These are phyloP conservation scores for Globisporangium uncinulatum DNA, from an alignment of 352 stramenopile genomes.

Conservation along the genomic window DNA sequence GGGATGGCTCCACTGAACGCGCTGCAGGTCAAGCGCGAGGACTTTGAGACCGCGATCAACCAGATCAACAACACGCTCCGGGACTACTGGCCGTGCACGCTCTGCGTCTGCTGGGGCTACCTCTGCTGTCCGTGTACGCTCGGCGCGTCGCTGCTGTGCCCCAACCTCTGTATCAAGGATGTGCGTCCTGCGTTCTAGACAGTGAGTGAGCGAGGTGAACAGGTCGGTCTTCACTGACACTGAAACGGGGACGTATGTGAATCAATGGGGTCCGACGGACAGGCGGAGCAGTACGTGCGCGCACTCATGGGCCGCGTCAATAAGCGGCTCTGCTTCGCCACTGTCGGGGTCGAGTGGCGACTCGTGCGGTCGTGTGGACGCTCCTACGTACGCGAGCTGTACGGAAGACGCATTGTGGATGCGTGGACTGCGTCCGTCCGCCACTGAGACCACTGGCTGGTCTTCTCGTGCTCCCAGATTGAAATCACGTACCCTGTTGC, in stretches of 20 bases:
- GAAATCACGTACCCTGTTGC: constrained; percentile 55
- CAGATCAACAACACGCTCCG: constrained; percentile 84
- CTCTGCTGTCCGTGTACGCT: constrained; percentile 59
- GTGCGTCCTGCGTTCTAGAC: constrained; percentile 19
- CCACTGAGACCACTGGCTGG: neutral
- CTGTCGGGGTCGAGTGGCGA: constrained; percentile 51
- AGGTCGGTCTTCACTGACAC: too few species aligned
- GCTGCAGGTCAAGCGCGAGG: constrained; percentile 34
- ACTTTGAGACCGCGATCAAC: constrained; percentile 72
- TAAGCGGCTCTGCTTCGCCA: constrained; percentile 49
- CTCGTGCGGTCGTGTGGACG: constrained; percentile 47
- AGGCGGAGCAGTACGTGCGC: constrained; percentile 69
- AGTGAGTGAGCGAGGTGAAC: too few species aligned
- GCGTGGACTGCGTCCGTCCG: neutral
- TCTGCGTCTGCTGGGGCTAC: constrained; percentile 71
- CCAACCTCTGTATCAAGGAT: constrained; percentile 71
- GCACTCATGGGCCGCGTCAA: constrained; percentile 59
- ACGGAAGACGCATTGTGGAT: neutral
- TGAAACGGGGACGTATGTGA: too few species aligned
- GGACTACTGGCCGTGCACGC: constrained; percentile 76
- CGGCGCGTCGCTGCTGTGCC: constrained; percentile 56
- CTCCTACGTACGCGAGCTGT: constrained; percentile 37
- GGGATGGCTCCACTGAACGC: neutral
- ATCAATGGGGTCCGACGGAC: too few species aligned
- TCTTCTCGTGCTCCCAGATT: constrained; percentile 20